A percentile compares a stretch with the other conserved stretches of the same genome.
Conservation (phyloP, 1,284 basidiomycete genomes). For the Meira miltonrushii region DNA sequence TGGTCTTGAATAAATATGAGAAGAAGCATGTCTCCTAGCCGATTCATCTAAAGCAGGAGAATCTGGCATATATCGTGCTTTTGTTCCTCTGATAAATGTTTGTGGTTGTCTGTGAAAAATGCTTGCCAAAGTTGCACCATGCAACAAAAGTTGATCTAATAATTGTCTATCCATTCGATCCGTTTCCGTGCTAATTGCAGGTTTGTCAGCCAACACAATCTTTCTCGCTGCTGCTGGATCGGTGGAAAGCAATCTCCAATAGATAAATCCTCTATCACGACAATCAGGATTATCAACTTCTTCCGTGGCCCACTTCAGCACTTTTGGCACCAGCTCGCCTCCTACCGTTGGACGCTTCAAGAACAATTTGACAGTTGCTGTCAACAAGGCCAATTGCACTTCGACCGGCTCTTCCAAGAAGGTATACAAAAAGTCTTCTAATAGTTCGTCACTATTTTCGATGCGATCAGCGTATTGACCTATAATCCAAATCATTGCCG, state of each 20-base stretch:
- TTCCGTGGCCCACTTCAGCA: constrained; percentile 94
- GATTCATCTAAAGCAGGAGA: constrained; percentile 31
- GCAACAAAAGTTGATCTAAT: constrained; percentile 47
- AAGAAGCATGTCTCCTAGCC: constrained; percentile 30
- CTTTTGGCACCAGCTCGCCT: constrained; percentile 86
- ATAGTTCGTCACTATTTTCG: constrained; percentile 87
- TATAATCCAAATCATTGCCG: constrained; percentile 96
- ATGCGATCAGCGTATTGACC: constrained; percentile 96
- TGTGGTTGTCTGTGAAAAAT: constrained; percentile 47
- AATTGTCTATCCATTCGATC: constrained; percentile 70
- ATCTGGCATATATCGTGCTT: constrained; percentile 24
- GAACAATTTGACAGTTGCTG: constrained; percentile 93
- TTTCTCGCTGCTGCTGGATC: constrained; percentile 80
- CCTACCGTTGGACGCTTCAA: constrained; percentile 85
- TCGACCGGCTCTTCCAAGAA: constrained; percentile 47
- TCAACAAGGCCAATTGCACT: constrained; percentile 92
- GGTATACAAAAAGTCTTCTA: constrained; percentile 83
- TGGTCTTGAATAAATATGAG: constrained; percentile 40
- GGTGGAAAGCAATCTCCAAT: constrained; percentile 93
- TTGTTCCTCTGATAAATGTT: constrained; percentile 39
- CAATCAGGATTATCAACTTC: constrained; percentile 96
- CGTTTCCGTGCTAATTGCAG: constrained; percentile 93
- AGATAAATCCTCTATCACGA: constrained; percentile 96
- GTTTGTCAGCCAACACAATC: constrained; percentile 90
- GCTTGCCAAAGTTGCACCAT: constrained; percentile 38